A percentile compares a stretch with the other conserved stretches of the same genome.
Conservation (phyloP, 345 rosid genomes). For the Acer yangbiense region DNA sequence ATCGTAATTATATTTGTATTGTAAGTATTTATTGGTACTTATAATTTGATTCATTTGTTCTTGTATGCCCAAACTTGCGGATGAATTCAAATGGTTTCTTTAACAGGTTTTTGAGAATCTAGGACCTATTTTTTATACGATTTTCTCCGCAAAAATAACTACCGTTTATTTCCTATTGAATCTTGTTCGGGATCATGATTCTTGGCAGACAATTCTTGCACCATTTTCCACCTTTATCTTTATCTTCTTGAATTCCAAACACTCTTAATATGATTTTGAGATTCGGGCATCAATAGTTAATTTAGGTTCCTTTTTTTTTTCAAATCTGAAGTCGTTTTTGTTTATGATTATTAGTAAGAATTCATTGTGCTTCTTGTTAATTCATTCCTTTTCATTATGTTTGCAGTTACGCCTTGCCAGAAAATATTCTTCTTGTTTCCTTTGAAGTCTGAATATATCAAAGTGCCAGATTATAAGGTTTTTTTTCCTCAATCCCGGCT, state of each 20-base stretch:
- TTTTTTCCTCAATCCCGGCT: not conserved
- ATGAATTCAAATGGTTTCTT: constrained; percentile 79
- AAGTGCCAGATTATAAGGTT: constrained; percentile 79
- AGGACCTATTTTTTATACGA: constrained; percentile 71
- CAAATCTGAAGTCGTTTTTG: constrained; percentile 4
- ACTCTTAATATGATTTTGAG: constrained; percentile 17
- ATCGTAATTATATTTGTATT: no score
- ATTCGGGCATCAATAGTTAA: not conserved
- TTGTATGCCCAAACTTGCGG: constrained; percentile 75
- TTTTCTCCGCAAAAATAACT: constrained; percentile 97
- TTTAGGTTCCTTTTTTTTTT: not conserved
- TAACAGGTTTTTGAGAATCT: constrained; percentile 26
- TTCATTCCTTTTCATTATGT: constrained; percentile 21
- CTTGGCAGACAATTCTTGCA: constrained; percentile 80
- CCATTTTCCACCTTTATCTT: constrained; percentile 42
- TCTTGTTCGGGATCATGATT: constrained; percentile 76
- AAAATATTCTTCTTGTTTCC: constrained; percentile 75
- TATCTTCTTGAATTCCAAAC: constrained; percentile 33
- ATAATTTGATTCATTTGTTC: constrained; percentile 55
- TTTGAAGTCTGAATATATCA: constrained; percentile 64
- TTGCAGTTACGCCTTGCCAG: constrained; percentile 83
- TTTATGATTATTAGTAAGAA: constrained; percentile 18
- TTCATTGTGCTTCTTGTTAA: constrained; percentile 17
- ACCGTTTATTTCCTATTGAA: constrained; percentile 38
- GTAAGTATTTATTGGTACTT: constrained; percentile 54